These are phyloP conservation scores for Hyphodiscus hymeniophilus DNA, from an alignment of 495 filamentous ascomycete genomes.

Conservation along the genomic window DNA sequence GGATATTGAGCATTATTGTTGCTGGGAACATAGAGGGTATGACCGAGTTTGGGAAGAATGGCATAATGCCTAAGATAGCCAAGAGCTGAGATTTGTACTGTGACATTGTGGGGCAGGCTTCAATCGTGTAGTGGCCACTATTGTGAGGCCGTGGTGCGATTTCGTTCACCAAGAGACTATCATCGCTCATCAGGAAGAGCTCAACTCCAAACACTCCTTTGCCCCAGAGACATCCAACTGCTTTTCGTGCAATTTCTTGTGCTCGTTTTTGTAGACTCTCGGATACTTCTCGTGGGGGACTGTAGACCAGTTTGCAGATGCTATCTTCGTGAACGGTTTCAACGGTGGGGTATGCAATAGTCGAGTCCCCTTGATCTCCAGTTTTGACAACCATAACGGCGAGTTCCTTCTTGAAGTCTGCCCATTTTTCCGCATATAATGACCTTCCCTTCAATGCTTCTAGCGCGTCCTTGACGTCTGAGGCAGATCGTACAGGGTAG, in stretches of 20 bases:
- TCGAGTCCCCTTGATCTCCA: conserved; percentile 37
- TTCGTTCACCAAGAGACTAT: conserved; percentile 61
- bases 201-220: conserved; percentile 95
- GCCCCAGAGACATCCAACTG: conserved; percentile 72
- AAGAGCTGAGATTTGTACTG: conserved; percentile 89
- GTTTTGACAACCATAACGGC: conserved; percentile 95
- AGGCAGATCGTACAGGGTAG: conserved; percentile 58
- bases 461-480: conserved; percentile 62
- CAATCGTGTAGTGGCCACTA: conserved; percentile 95
- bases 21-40: conserved; percentile 48
- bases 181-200: conserved; percentile 84
- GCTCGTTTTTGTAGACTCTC: conserved; percentile 53
- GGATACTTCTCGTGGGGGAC: conserved; percentile 68
- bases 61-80: conserved; percentile 68
- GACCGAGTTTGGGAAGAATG: conserved; percentile 48
- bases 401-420: conserved; percentile 75
- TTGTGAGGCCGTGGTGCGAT: conserved; percentile 95
- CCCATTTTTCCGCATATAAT: conserved; percentile 90
- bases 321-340: conserved; percentile 94
- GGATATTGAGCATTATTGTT: conserved; percentile 94
- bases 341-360: conserved; percentile 76
- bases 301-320: conserved; percentile 90
- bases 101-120: conserved; percentile 74
- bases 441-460: conserved; percentile 59
- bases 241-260: conserved; percentile 68